Conservation (phyloP, 257 asterid genomes). For the Capsicum baccatum region DNA sequence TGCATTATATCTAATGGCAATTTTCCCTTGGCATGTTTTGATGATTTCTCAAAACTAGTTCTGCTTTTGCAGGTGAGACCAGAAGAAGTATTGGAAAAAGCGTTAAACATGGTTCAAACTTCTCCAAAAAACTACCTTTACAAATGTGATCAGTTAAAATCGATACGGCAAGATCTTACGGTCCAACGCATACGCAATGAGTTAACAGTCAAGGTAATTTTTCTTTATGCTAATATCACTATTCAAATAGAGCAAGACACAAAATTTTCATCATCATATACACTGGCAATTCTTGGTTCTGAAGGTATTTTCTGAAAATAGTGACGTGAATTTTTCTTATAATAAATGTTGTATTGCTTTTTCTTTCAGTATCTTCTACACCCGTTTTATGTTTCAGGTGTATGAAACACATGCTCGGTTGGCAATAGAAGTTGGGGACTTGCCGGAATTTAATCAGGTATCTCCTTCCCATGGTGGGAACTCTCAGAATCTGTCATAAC, state of each 20-base stretch:
- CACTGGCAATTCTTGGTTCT: background rate
- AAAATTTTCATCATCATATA: conserved; percentile 9
- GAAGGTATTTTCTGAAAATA: background rate
- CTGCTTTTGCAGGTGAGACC: conserved; percentile 86
- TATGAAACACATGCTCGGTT: conserved; percentile 98
- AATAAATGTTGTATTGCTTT: background rate
- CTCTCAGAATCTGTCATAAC: background rate
- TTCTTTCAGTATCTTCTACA: background rate
- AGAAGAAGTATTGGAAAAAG: conserved; percentile 94
- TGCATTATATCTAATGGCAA: conserved; percentile 16
- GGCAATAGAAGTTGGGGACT: conserved; percentile 92
- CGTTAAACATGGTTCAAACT: conserved; percentile 82
- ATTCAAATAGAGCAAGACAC: conserved; percentile 4
- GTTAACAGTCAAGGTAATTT: conserved; percentile 86
- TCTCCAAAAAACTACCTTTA: conserved; percentile 87
- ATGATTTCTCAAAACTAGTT: conserved; percentile 31
- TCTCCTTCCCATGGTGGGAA: conserved; percentile 28
- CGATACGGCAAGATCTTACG: conserved; percentile 98
- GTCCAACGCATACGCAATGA: conserved; percentile 92
- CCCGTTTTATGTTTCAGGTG: conserved; percentile 62
- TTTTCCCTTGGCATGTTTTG: conserved; percentile 18
- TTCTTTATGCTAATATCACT: conserved; percentile 31
- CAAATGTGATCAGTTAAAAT: conserved; percentile 97
- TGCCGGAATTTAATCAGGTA: conserved; percentile 97
- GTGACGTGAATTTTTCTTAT: background rate